phyloP scores from a whole-genome alignment of 2,329 filamentous ascomycete genomes.

The Fusarium odoratissimum region DNA sequence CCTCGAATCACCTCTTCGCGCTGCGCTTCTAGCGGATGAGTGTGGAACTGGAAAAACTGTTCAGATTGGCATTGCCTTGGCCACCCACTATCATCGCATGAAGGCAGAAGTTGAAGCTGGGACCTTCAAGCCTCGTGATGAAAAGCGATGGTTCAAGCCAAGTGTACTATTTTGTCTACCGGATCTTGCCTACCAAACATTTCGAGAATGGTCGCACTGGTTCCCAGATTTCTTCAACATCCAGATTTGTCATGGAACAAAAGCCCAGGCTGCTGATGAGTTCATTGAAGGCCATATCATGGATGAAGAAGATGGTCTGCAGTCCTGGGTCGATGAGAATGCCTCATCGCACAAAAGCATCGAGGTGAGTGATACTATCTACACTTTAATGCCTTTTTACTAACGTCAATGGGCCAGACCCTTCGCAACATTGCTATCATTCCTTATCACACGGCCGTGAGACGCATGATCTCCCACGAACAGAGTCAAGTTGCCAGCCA shows the following conservation, averaged over 20 bases:
- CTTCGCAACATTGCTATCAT: not conserved
- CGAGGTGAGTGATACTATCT: fast-evolving
- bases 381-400: fast-evolving
- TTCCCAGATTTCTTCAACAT: fast-evolving
- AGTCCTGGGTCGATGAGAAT: not conserved
- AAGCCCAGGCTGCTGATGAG: not conserved
- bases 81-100: fast-evolving
- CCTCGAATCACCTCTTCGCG: fast-evolving
- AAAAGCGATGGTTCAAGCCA: fast-evolving
- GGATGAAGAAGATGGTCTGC: not conserved
- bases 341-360: fast-evolving
- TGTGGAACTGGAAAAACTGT: fast-evolving
- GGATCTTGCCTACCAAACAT: fast-evolving
- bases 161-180: fast-evolving
- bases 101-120: fast-evolving
- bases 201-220: fast-evolving
- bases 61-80: fast-evolving
- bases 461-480: not conserved
- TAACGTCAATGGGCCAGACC: fast-evolving
- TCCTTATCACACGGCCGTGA: fast-evolving
- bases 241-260: not conserved
- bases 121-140: fast-evolving
- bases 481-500: too few species aligned
- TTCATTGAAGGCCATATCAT: not conserved
- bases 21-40: fast-evolving